Percentiles rank a stretch among this genome's conserved stretches.
These are phyloP conservation scores for Calonectria fujianensis DNA, from an alignment of 2,329 filamentous ascomycete genomes.

Conservation along the genomic window DNA sequence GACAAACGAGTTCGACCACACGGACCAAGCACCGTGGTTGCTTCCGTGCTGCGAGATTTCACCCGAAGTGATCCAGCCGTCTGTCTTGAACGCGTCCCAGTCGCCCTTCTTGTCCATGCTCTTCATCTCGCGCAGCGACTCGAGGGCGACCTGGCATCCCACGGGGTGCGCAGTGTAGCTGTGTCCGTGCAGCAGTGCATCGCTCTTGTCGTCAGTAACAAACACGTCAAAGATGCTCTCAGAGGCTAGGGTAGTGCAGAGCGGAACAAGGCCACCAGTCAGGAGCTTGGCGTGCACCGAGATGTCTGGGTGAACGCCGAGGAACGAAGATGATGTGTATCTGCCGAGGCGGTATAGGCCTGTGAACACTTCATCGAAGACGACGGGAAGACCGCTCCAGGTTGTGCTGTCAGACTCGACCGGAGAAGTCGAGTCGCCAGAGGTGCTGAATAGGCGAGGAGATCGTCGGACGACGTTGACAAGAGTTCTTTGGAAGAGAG, in stretches of 20 bases:
- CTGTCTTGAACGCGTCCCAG: constrained; percentile 67
- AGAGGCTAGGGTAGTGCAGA: constrained; percentile 85
- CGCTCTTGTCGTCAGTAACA: constrained; percentile 81
- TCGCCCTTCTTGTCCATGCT: constrained; percentile 72
- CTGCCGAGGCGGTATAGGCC: constrained; percentile 88
- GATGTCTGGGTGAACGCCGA: constrained; percentile 82
- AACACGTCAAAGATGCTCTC: constrained; percentile 84
- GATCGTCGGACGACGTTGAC: constrained; percentile 79
- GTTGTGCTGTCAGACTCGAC: constrained; percentile 51
- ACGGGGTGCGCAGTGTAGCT: constrained; percentile 91
- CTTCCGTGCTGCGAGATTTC: constrained; percentile 1
- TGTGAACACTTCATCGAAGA: constrained; percentile 93
- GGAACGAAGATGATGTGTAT: constrained; percentile 81
- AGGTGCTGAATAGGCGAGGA: constrained; percentile 71
- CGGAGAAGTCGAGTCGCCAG: constrained; percentile 19
- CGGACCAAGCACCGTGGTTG: constrained; percentile 74
- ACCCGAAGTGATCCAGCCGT: constrained; percentile 29
- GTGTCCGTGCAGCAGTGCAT: constrained; percentile 88
- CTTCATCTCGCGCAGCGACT: constrained; percentile 76
- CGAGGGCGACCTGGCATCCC: constrained; percentile 86
- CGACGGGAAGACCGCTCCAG: constrained; percentile 85
- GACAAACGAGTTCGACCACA: constrained; percentile 80
- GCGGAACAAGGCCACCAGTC: constrained; percentile 85
- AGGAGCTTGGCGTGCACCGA: constrained; percentile 89
- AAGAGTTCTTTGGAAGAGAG: constrained; percentile 85